These are phyloP conservation scores for Nannochloris sp. DNA, from an alignment of 139 green algal genomes.

Conservation along the genomic window DNA sequence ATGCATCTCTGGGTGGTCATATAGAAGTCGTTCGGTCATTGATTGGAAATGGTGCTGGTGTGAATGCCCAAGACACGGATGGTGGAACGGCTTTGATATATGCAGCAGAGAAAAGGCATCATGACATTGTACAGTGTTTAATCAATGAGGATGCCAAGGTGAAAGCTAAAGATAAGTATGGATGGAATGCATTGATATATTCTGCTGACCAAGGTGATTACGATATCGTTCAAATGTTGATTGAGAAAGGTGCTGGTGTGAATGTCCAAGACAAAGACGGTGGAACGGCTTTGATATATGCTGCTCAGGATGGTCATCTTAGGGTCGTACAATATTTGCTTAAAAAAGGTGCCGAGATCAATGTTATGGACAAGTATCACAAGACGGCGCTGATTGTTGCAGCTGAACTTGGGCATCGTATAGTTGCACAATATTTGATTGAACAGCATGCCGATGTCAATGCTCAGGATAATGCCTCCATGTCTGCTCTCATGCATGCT, in stretches of 20 bases:
- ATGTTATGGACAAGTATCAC: too few species aligned
- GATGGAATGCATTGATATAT: background rate
- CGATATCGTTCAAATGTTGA: background rate
- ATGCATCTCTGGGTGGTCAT: background rate
- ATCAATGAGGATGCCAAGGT: background rate
- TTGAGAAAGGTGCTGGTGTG: background rate
- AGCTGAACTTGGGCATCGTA: too few species aligned
- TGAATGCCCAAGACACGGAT: background rate
- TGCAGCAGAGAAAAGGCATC: background rate
- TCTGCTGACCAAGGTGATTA: background rate
- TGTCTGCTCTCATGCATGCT: too few species aligned
- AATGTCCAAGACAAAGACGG: background rate
- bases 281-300: background rate
- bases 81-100: background rate
- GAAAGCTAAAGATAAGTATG: background rate
- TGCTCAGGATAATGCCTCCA: too few species aligned
- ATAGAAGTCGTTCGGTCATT: background rate
- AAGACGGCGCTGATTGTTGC: too few species aligned
- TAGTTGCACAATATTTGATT: too few species aligned
- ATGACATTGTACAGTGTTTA: background rate
- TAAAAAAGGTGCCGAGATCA: too few species aligned
- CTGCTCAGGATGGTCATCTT: background rate
- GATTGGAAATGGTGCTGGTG: background rate
- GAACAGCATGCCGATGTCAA: too few species aligned
- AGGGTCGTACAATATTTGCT: background rate